These are phyloP conservation scores for Anethum foeniculum DNA, from an alignment of 140 eudicot species.

Conservation along the genomic window DNA sequence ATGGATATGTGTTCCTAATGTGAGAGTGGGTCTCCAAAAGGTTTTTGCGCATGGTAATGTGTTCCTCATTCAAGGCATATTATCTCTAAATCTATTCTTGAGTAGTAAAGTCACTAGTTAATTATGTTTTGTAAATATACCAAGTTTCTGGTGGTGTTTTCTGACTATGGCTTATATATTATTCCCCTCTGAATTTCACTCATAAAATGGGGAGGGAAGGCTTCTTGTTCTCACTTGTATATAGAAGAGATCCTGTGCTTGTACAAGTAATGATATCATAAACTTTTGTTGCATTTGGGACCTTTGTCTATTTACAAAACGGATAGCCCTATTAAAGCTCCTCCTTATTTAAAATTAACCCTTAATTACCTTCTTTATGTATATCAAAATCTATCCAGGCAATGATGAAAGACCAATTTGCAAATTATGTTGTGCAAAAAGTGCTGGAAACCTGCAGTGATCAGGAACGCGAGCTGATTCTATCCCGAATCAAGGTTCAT, in stretches of 20 bases:
- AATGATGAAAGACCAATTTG: conserved; percentile 50
- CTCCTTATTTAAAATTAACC: background rate
- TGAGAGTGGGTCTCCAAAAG: background rate
- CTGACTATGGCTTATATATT: background rate
- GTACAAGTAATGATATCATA: background rate
- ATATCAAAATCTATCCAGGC: conserved; percentile 12
- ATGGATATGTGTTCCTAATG: background rate
- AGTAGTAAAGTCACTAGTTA: background rate
- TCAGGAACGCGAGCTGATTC: conserved; percentile 16
- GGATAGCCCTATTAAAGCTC: background rate
- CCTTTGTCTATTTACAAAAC: background rate
- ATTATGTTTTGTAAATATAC: background rate
- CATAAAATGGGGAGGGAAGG: background rate
- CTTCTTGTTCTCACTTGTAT: background rate
- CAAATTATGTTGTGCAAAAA: conserved; percentile 35
- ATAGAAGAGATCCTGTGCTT: background rate
- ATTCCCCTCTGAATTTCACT: background rate
- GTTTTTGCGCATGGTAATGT: background rate
- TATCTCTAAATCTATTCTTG: background rate
- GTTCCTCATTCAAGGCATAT: background rate
- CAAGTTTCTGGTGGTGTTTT: background rate
- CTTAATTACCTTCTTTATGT: background rate
- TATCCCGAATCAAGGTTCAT: conserved; percentile 15
- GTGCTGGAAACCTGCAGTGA: conserved; percentile 19
- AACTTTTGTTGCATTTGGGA: background rate